These are phyloP conservation scores for Hymenoscyphus albidus DNA, from an alignment of 2,329 filamentous ascomycete species.

Conservation along the genomic window DNA sequence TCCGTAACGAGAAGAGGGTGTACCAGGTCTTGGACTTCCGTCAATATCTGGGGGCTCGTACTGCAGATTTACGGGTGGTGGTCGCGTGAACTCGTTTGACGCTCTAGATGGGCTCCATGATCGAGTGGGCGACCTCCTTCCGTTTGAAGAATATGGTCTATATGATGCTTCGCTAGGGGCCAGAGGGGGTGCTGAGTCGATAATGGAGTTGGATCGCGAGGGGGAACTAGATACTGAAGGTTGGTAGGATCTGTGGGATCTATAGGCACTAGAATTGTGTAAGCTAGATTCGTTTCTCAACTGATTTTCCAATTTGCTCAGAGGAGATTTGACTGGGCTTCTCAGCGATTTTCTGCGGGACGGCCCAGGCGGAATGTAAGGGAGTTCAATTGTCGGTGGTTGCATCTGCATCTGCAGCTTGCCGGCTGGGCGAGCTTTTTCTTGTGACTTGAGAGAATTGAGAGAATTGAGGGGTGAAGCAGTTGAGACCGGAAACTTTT, in stretches of 20 bases:
- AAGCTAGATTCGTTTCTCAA: constrained; percentile 27
- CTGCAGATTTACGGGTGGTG: constrained; percentile 65
- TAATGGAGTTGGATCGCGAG: constrained; percentile 46
- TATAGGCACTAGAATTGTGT: constrained; percentile 31
- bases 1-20: constrained; percentile 83
- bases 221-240: constrained; percentile 43
- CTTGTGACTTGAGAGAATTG: constrained; percentile 39
- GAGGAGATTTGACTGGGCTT: constrained; percentile 37
- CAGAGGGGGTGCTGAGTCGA: constrained; percentile 58
- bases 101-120: constrained; percentile 54
- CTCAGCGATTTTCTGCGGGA: constrained; percentile 40
- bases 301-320: constrained; percentile 17
- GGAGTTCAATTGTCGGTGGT: constrained; percentile 37
- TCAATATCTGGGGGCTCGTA: constrained; percentile 90
- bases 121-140: constrained; percentile 50
- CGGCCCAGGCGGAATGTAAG: constrained; percentile 49
- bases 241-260: constrained; percentile 44
- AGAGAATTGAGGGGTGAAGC: constrained; percentile 39
- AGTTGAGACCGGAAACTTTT: constrained; percentile 31
- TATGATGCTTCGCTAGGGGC: constrained; percentile 63
- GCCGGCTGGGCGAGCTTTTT: constrained; percentile 35
- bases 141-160: constrained; percentile 49
- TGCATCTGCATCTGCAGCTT: constrained; percentile 38
- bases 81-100: constrained; percentile 57
- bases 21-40: constrained; percentile 84